Conservation (phyloP, 2,329 filamentous ascomycete species). For the Fusarium oxysporum region DNA sequence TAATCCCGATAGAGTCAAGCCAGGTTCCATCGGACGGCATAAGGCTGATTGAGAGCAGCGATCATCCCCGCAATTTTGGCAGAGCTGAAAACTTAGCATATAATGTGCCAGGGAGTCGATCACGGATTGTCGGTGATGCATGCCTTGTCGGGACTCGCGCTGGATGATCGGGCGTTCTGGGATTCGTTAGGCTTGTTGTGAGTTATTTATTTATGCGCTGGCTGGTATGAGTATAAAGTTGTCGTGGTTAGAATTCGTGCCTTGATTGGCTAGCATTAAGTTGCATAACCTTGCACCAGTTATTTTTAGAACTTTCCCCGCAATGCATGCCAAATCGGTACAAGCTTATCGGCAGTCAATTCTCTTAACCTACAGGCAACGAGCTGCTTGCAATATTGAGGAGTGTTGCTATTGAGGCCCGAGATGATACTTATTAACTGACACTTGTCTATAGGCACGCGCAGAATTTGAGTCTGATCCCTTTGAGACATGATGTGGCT, state of each 20-base stretch:
- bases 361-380: not conserved
- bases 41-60: constrained; percentile 15
- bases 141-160: not conserved
- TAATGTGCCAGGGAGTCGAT: not conserved
- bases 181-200: not conserved
- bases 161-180: not conserved
- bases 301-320: not conserved
- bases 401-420: not conserved
- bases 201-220: not conserved
- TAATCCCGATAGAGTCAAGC: constrained; percentile 3
- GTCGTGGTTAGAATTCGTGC: not conserved
- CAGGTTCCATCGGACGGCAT: not conserved
- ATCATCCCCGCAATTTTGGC: not conserved
- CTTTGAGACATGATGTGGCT: too few relatives aligned
- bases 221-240: not conserved
- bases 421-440: not conserved
- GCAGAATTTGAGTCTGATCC: too few relatives aligned
- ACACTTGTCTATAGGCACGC: not conserved
- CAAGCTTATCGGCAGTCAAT: not conserved
- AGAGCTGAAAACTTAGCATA: constrained; percentile 19
- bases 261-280: not conserved
- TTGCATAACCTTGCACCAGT: not conserved
- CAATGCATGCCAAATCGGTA: not conserved
- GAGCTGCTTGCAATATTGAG: not conserved
- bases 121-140: constrained; percentile 6